A percentile compares a stretch with the other conserved stretches of the same genome.
Conservation (phyloP, 305 asterid species). For the Caryopteris hybrid region DNA sequence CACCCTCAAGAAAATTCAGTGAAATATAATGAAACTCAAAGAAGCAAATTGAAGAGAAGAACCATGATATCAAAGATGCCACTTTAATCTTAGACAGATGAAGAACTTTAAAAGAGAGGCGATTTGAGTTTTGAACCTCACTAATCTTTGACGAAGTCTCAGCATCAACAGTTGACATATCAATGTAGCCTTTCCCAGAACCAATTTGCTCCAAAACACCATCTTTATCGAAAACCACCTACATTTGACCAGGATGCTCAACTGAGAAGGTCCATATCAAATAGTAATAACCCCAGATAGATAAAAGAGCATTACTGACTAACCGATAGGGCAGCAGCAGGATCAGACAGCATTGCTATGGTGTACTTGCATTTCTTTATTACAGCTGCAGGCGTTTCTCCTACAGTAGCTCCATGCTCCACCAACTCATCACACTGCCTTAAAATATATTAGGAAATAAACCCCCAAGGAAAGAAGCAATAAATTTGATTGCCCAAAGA, state of each 20-base stretch:
- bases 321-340: slow-evolving; percentile 92
- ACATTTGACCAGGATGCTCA: slow-evolving; percentile 9
- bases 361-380: slow-evolving; percentile 93
- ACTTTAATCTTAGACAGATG: background rate
- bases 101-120: background rate
- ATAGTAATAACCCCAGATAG: background rate
- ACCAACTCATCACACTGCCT: slow-evolving; percentile 91
- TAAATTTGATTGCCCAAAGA: background rate
- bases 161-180: slow-evolving; percentile 98
- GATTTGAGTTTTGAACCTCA: slow-evolving; percentile 45
- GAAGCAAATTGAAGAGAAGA: background rate
- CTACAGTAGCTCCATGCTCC: slow-evolving; percentile 79
- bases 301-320: slow-evolving; percentile 19
- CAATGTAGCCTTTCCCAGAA: slow-evolving; percentile 81
- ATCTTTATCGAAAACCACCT: slow-evolving; percentile 82
- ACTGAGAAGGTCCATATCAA: slow-evolving; percentile 1
- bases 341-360: slow-evolving; percentile 91
- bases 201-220: slow-evolving; percentile 84
- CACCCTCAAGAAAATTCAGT: background rate
- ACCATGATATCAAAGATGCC: background rate
- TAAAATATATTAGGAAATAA: background rate
- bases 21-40: background rate
- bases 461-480: background rate
- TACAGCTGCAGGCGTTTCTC: slow-evolving; percentile 83
- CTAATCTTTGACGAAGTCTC: slow-evolving; percentile 85